These are phyloP conservation scores for Coemansia sp. DNA, from an alignment of 192 early-diverging fungal species.

Conservation along the genomic window DNA sequence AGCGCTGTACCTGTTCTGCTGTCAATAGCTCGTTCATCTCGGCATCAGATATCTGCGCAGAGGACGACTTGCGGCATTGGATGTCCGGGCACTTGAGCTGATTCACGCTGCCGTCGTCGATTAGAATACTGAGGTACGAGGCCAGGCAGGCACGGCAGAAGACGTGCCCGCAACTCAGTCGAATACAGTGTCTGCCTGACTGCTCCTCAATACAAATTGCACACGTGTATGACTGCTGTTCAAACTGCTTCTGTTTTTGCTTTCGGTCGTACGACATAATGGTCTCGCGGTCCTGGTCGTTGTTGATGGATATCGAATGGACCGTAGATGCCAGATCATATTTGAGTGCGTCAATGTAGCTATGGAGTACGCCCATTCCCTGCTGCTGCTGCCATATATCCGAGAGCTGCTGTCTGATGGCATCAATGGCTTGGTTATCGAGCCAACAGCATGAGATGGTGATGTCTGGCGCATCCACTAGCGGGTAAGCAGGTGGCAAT, in stretches of 20 bases:
- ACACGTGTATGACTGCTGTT: constrained; percentile 14
- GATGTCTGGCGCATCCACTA: constrained; percentile 10
- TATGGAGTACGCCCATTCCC: constrained; percentile 22
- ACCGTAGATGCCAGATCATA: constrained; percentile 7
- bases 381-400: constrained; percentile 12
- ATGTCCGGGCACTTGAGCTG: constrained; percentile 14
- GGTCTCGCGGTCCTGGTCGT: background rate
- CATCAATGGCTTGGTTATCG: background rate
- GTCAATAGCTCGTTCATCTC: constrained; percentile 3
- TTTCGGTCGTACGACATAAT: background rate
- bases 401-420: background rate
- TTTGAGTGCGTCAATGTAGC: constrained; percentile 3
- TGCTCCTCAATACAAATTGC: constrained; percentile 30
- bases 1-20: constrained; percentile 1
- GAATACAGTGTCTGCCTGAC: constrained; percentile 20
- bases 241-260: constrained; percentile 6
- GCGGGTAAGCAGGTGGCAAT: constrained; percentile 6
- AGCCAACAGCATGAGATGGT: constrained; percentile 17
- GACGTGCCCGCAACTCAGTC: constrained; percentile 24
- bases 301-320: background rate
- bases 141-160: constrained; percentile 12
- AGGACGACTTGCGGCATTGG: constrained; percentile 1
- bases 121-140: constrained; percentile 16
- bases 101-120: constrained; percentile 18
- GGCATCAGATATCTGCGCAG: background rate